These are phyloP conservation scores for Ascochyta koolunga DNA, from an alignment of 2,329 filamentous ascomycete genomes.

Conservation along the genomic window DNA sequence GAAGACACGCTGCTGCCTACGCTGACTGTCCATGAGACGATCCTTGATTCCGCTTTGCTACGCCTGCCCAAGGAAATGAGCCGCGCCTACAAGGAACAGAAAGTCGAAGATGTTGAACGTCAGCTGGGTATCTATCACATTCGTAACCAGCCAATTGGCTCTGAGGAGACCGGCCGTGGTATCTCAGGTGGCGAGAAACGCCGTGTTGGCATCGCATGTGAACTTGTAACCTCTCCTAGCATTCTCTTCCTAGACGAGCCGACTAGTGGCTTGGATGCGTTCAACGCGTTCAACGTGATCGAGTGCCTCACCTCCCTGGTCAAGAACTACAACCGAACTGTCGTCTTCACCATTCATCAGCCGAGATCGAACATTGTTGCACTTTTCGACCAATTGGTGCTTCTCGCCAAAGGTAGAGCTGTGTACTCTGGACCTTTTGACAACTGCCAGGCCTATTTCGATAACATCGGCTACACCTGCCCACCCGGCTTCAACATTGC, in stretches of 20 bases:
- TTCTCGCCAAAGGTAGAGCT: conserved; percentile 84
- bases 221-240: conserved; percentile 94
- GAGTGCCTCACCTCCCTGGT: conserved; percentile 94
- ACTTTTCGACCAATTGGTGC: conserved; percentile 90
- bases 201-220: conserved; percentile 94
- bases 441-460: conserved; percentile 90
- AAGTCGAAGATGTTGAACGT: conserved; percentile 90
- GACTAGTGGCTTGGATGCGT: conserved; percentile 93
- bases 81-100: conserved; percentile 82
- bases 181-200: conserved; percentile 98
- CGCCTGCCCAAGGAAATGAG: conserved; percentile 94
- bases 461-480: conserved; percentile 88
- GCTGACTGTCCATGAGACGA: conserved; percentile 96
- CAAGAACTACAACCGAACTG: conserved; percentile 94
- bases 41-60: conserved; percentile 89
- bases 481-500: conserved; percentile 98
- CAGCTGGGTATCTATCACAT: conserved; percentile 95
- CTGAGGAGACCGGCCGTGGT: conserved; percentile 91
- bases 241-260: conserved; percentile 97
- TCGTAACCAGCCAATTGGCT: conserved; percentile 92
- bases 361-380: conserved; percentile 98
- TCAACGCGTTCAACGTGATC: conserved; percentile 97
- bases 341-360: conserved; percentile 98
- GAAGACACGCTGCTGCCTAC: conserved; percentile 97
- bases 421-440: conserved; percentile 93